Evolutionary conservation across 495 filamentous ascomycete genomes (phyloP), one percentile per base, ranked within the genome.

Genomic region (Chaetomium cochliodes): DNA sequence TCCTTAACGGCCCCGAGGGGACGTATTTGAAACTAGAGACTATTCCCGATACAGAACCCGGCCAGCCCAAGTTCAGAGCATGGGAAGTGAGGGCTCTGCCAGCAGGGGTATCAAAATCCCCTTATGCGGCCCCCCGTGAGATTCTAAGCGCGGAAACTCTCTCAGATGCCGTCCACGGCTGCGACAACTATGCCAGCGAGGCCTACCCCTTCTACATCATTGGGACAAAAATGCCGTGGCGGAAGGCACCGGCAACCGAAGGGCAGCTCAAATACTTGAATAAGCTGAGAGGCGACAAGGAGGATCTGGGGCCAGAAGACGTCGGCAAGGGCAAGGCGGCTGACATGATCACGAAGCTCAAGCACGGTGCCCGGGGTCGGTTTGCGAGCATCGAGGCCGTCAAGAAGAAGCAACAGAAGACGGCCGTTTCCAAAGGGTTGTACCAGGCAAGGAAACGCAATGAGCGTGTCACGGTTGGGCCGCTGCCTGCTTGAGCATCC

Each of bases 321-420:
- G 63, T 97, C 49, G 96, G 86, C 5, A 91, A 92, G 60, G 94
- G 94, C 1, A 84, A 86, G 69, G 96, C 94, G 39, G 83, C 82
- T 22, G 94, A 98, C 77, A 92, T 97, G 85, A 96, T 98, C 65
- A 96, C 90, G 2, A 96, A 96, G 72, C 68, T 97, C 63, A 92
- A 88, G 68, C 87, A 91, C 72, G 94, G 94, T 0, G 90, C 90
- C 12, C 85, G 86, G 68, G 89, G 89, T 13, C 81, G 84, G 44
- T 93, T 89, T 69, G 76, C 83, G 8, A 73, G 73, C 54, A 68
- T 86, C 18, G 77, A 82, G 71, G 81, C 79, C 0, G 76, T 77
- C 20, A 82, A 77, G 73, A 82, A 75, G 57, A 78, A 77, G 62
- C 72, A 71, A 61, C 74, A 80, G 62, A 79, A 73, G 65, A 73